Evolutionary conservation across 1,139 yeast genomes (phyloP), one percentile per base, ranked within the genome.

Genomic region (Geotrichum citri-aurantii): DNA sequence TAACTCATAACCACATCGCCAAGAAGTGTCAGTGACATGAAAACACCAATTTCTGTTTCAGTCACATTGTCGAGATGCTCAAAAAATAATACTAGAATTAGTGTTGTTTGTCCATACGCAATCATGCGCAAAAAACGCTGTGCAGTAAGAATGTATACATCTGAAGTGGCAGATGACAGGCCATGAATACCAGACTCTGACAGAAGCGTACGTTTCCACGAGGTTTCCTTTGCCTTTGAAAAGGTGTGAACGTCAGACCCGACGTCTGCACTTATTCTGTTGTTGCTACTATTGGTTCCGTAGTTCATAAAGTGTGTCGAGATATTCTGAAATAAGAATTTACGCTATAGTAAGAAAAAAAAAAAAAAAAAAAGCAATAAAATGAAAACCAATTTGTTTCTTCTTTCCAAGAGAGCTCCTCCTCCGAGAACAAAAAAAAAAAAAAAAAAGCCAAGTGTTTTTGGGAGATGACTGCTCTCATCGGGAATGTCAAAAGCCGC

Each of bases 101-200:
- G 92, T 66, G 90, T 88, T 14, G 95, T 86, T 61, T 87, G 76
- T 2, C 96, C 96, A 70, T 85, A 91, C 1, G 95, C 86, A 60
- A 84, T 75, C 81, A 88, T 80, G 27, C 97, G 77, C 40, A 88
- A 74, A 64, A 87, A 85, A 14, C 87, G 88, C 8, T 92, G 85
- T 8, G 75, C 72, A 83, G 93, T 84, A 50, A 91, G 78, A 29
- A 89, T 71, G 64, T 83, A 76, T 31, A 85, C 82, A 69, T 91
- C 96, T 31, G 54, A 17, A 7, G 57, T 26, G 11, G 61, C 57
- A 21, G 56, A 27, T 31, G 29, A 27, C 23, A 60, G 50, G 10
- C 61, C 52, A 17, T 47, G 33, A n/a, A 60, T 50, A 27, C 62
- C 62, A 19, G 61, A 33, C 40, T 58, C 59, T 7, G 49, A 47